A percentile compares a stretch with the other conserved stretches of the same genome.
Conservation (phyloP, 495 filamentous ascomycete genomes). For the Friedmanniomyces endolithicus region DNA sequence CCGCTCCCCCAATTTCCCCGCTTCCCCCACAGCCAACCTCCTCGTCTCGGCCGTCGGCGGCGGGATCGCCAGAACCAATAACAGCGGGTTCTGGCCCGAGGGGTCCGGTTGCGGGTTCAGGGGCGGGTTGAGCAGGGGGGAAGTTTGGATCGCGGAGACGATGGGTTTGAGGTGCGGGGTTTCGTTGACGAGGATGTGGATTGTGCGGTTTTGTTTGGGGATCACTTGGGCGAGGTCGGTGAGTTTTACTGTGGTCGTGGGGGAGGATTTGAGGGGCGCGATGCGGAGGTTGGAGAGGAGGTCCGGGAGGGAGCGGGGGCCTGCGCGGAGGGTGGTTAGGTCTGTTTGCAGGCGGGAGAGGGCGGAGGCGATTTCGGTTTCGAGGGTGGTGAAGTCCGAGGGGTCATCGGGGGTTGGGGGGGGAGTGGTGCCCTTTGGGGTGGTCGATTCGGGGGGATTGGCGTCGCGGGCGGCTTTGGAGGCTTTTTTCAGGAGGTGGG, state of each 20-base stretch:
- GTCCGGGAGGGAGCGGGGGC: slow-evolving; percentile 58
- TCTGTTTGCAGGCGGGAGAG: slow-evolving; percentile 46
- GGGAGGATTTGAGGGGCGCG: slow-evolving; percentile 27
- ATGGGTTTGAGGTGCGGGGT: slow-evolving; percentile 61
- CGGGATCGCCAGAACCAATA: slow-evolving; percentile 64
- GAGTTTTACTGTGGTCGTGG: slow-evolving; percentile 42
- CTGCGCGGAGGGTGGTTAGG: slow-evolving; percentile 52
- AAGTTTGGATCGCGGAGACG: slow-evolving; percentile 54
- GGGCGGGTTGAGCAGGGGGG: slow-evolving; percentile 38
- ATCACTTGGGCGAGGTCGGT: slow-evolving; percentile 67
- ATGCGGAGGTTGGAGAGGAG: slow-evolving; percentile 54
- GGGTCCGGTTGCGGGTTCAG: slow-evolving; percentile 60
- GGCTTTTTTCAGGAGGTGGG: slow-evolving; percentile 26
- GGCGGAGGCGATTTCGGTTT: slow-evolving; percentile 44
- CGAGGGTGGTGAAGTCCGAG: slow-evolving; percentile 54
- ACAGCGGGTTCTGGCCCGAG: slow-evolving; percentile 45
- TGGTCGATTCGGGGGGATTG: too few species aligned
- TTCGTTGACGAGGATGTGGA: slow-evolving; percentile 54
- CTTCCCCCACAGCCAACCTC: slow-evolving; percentile 41
- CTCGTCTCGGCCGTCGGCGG: slow-evolving; percentile 50
- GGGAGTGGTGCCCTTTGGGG: too few species aligned
- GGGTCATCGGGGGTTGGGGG: slow-evolving; percentile 39
- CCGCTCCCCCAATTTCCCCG: slow-evolving; percentile 48
- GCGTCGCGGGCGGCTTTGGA: slow-evolving; percentile 26
- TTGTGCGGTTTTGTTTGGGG: slow-evolving; percentile 52